Evolutionary conservation across 495 filamentous ascomycete genomes (phyloP).

Genomic region (Letharia columbiana): DNA sequence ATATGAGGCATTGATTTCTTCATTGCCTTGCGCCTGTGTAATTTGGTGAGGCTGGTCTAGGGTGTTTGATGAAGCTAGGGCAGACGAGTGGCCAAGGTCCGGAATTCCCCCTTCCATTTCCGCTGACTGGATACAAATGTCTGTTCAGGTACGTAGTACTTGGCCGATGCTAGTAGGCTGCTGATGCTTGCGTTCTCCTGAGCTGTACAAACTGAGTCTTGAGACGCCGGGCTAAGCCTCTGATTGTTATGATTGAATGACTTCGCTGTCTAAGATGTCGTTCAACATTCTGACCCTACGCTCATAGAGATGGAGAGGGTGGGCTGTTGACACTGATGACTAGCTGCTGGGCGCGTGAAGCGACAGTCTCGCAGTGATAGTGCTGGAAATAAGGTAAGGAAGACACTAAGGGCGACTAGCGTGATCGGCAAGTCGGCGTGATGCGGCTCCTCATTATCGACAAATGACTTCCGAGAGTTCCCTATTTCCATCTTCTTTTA

Average conservation of each 20-base stretch:
- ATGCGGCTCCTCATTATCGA: background rate
- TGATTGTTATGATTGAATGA: background rate
- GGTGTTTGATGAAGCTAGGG: conserved; percentile 4
- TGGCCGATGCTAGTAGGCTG: background rate
- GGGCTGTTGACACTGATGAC: background rate
- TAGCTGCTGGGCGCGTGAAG: background rate
- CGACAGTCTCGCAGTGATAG: background rate
- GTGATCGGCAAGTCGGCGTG: background rate
- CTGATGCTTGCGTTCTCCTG: background rate
- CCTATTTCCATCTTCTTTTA: background rate
- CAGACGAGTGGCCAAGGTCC: conserved; percentile 43
- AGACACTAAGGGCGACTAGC: conserved; percentile 11
- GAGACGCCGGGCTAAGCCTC: background rate
- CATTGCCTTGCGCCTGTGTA: conserved; percentile 11
- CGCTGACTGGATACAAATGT: background rate
- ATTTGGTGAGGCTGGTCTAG: conserved; percentile 13
- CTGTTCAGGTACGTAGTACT: background rate
- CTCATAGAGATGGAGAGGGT: background rate
- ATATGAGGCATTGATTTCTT: background rate
- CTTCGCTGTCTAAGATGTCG: background rate
- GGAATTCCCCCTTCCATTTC: conserved; percentile 41
- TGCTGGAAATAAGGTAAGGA: background rate
- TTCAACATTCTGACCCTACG: background rate
- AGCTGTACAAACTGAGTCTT: background rate
- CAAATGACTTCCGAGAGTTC: background rate